These are phyloP conservation scores for Emmonsiellopsis sp. DNA, from an alignment of 2,329 filamentous ascomycete species.

Conservation along the genomic window DNA sequence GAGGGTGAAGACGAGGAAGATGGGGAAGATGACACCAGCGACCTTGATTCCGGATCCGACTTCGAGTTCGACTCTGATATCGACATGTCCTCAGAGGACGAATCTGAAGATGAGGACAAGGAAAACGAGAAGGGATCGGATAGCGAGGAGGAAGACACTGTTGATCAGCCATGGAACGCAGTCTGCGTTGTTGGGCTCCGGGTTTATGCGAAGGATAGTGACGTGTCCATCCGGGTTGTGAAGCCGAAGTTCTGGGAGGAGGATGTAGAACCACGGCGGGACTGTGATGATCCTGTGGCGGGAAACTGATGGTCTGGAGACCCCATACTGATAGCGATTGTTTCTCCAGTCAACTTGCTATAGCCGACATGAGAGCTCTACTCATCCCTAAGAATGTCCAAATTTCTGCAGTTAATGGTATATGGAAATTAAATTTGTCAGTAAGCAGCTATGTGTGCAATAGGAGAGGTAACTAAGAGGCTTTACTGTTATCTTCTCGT, in stretches of 20 bases:
- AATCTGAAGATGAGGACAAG: slow-evolving; percentile 10
- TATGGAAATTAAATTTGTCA: no score
- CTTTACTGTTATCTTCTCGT: no score
- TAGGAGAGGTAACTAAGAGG: no score
- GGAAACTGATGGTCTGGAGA: slow-evolving; percentile 7
- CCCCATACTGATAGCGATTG: not conserved
- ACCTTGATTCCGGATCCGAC: slow-evolving; percentile 27
- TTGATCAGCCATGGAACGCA: slow-evolving; percentile 45
- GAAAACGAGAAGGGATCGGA: slow-evolving; percentile 6
- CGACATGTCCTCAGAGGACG: slow-evolving; percentile 27
- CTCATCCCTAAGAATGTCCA: not conserved
- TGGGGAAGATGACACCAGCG: slow-evolving; percentile 9
- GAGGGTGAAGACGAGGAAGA: not conserved
- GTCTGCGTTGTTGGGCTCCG: slow-evolving; percentile 50
- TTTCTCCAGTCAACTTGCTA: not conserved
- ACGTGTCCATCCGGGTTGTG: slow-evolving; percentile 44
- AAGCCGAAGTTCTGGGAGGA: slow-evolving; percentile 30
- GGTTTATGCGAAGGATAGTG: slow-evolving; percentile 45
- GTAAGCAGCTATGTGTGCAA: no score
- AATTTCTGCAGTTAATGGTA: no score
- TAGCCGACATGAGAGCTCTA: not conserved
- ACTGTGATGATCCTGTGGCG: slow-evolving; percentile 32
- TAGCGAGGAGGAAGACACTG: slow-evolving; percentile 13
- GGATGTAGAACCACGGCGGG: slow-evolving; percentile 31
- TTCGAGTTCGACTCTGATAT: slow-evolving; percentile 36